Base-by-base conservation (phyloP, 768 basidiomycete species). In the Macrolepiota dolichaula region DNA sequence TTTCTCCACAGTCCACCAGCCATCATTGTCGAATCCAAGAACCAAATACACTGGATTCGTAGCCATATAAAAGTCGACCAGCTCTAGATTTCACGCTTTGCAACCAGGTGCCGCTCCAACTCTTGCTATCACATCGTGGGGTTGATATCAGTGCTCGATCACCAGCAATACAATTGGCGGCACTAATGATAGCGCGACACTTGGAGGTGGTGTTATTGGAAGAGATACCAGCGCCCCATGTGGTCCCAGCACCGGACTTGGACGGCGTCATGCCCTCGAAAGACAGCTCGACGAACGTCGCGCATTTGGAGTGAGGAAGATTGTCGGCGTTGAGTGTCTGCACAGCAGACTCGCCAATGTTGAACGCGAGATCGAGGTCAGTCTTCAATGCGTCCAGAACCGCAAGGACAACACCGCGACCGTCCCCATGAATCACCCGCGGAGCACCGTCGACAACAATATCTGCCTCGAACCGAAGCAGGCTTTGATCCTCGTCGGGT, bases 371-470 rank as follows among this genome's bases (percentile, higher is more conserved):
- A 64, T 89, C 84, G 40, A 95, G 82, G 69, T 94, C 86, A 0
- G 79, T 84, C 63, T 84, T 84, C 50, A 99, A 87, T 19, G 96
- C 95, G 68, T 95, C 83, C 44, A 98, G 81, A 64, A 98, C 80
- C 29, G 96, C 88, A 12, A 96, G 97, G 36, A 99, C 81, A 24
- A 97, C 94, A 19, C 96, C 96, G 72, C 96, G 98, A 27, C 96
- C 96, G 64, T 92, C 88, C 49, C 96, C 96, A 58, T 88, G 82
- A 69, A 99, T 82, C 56, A 91, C 87, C 11, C 90, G 86, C 62
- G 91, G 83, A 47, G 84, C 81, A 10, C 91, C 94, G 69, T 96
- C 93, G 52, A 97, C 91, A 6, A 79, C 78, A 49, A 99, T 66
- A 27, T 91, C 93, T 55, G 93, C 96, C 62, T 92, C 90, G 70